Evolutionary conservation across 352 stramenopile genomes (phyloP), one percentile per base, ranked within the genome.

Genomic region (Phytophthora chlamydospora): DNA sequence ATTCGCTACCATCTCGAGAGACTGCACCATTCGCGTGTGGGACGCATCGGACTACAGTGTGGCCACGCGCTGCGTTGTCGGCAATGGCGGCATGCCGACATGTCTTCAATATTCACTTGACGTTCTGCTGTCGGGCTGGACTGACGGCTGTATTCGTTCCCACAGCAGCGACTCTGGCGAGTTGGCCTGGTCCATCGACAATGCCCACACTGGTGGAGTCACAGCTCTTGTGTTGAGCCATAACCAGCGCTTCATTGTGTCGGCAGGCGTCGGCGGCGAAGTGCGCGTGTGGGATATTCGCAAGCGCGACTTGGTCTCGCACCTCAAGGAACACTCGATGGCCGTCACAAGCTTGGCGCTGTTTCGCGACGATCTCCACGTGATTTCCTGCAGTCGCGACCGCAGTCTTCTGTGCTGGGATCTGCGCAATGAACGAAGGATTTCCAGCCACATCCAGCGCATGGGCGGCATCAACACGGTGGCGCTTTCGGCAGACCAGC

Each of bases 381-480:
- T 93, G 10, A 70, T 98, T 51, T 96, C 83, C 14, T 96, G 85
- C 60, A 95, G 80, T 59, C 75, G 90, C 27, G 93, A 98, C 67
- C 80, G 90, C 41, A 96, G 80, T 68, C 85, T 98, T 44, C 62
- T 98, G 33, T 98, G 93, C 73, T 98, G 94, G 93, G 92, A 98
- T 60, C 69, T 98, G 54, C 80, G 89, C 32, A 79, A 78, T 34
- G 93, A 98, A 71, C 88, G 79, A 7, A 80, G 84, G 44, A 80
- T 97, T 50, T 89, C 80, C 48, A 91, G 77, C 58, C 91, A 98
- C 59, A 95, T 91, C 44, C 93, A 98, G 63, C 82, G 93, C 49
- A 98, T 98, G 90, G 94, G 94, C 38, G 90, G 88, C 19, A 93
- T 98, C 70, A 97, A 98, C 72, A 90, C 82, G 1, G 80, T 98